Evolutionary conservation across 148 eudicot species (phyloP).

Genomic region (Silene conica): DNA sequence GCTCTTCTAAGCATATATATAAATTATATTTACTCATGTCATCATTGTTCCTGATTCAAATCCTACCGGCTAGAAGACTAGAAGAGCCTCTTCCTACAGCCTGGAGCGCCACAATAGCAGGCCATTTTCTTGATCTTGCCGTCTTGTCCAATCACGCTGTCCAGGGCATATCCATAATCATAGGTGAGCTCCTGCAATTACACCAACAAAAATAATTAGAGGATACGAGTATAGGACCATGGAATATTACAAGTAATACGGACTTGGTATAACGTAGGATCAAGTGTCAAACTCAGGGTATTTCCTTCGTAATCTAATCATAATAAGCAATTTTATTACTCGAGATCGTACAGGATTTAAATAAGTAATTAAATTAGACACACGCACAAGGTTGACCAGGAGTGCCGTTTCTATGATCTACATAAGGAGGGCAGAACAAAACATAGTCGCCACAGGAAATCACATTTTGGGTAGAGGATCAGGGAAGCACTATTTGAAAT

Average conservation of each 20-base stretch:
- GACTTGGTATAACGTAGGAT: neutral
- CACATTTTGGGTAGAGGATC: neutral
- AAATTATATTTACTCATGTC: too few species aligned
- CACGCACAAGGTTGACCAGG: neutral
- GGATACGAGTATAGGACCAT: too few species aligned
- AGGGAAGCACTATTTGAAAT: neutral
- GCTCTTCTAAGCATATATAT: neutral
- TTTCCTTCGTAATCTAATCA: neutral
- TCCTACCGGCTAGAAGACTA: neutral
- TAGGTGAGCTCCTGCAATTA: conserved; percentile 41
- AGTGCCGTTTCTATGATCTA: neutral
- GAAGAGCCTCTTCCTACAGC: conserved; percentile 36
- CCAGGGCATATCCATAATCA: conserved; percentile 41
- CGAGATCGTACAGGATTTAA: neutral
- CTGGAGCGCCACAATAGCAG: conserved; percentile 44
- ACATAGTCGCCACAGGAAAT: neutral
- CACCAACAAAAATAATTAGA: neutral
- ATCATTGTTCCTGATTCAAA: neutral
- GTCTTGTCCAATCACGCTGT: conserved; percentile 46
- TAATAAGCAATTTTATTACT: neutral
- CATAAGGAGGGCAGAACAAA: neutral
- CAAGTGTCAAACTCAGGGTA: neutral
- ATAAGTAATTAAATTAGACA: neutral
- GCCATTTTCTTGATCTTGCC: conserved; percentile 40
- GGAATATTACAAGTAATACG: neutral